Percentiles rank a stretch among this genome's conserved stretches.
Evolutionary conservation across 2,329 filamentous ascomycete genomes (phyloP).

Genomic region (Botrytis cinerea): DNA sequence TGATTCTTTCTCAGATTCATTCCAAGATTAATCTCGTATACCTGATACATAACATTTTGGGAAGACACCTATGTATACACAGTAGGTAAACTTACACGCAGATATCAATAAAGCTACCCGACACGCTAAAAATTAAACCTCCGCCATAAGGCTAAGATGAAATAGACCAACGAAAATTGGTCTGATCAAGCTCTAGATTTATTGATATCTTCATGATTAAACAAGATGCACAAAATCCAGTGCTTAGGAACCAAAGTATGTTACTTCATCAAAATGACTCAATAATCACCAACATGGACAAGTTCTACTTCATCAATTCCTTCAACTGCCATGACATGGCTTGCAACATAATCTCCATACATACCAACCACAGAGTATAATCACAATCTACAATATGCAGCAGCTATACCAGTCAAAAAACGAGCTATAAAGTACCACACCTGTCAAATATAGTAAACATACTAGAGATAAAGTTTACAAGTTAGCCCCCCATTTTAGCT

Average conservation of each 20-base stretch:
- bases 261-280: too few species aligned
- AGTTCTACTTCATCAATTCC: rapidly evolving
- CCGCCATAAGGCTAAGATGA: neutral
- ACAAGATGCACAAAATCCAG: neutral
- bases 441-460: neutral
- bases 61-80: neutral
- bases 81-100: neutral
- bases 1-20: neutral
- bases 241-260: too few species aligned
- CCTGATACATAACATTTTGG: neutral
- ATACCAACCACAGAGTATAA: neutral
- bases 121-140: neutral
- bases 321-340: rapidly evolving
- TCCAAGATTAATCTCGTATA: neutral
- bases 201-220: neutral
- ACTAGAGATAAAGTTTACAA: neutral
- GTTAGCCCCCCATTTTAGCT: neutral
- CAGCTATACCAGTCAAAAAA: rapidly evolving
- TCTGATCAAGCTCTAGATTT: neutral
- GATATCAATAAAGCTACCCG: neutral
- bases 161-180: neutral
- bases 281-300: too few species aligned
- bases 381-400: neutral
- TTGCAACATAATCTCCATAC: neutral
- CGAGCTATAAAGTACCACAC: neutral